Evolutionary conservation across 331 rosid genomes (phyloP), one percentile per base, ranked within the genome.

Genomic region (Acacia concinna): DNA sequence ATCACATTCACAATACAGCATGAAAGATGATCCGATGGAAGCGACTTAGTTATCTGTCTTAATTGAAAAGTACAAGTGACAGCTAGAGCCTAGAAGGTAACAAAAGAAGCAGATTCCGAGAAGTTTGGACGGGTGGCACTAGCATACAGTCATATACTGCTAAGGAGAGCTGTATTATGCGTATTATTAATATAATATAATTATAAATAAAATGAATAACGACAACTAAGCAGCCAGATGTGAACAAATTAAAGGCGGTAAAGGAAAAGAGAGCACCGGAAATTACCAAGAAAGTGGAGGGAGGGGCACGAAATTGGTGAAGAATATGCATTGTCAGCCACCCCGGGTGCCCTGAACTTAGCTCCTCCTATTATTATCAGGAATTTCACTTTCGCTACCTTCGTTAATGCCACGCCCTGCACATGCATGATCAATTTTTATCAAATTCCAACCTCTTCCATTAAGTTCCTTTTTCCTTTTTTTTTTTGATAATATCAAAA

Each of bases 261-360:
- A 28, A 74, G 1, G 32, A 13, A 28, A 74, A 17, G 4, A 28
- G 31, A 81, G 41, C 9, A 15, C 17, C 17, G 21, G 31, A 51
- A 25, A 5, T n/a, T 86, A 89, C 97, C 94, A 71, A 91, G 73
- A 64, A 91, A 91, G 69, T 91, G 97, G 20, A 91, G 94, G 68
- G 97, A 88, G 1, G 89, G 87, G 25, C 91, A 85, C 14, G 52
- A 66, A 68, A 91, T 79, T 12, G 89, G 78, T 5, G 88, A 4
- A 9, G 90, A 40, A 71, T 86, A 89, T 32, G 94, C 94, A 28
- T 86, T 79, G 31, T 81, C 85, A 11, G 57, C 84, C 40, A 88
- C 46, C 0, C 34, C 34, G 2, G 83, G 65, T 0, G 88, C 65
- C 78, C 12, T 74, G 32, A 88, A 87, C 74, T 85, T 88, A 1